These are phyloP conservation scores for Collybia nuda DNA, from an alignment of 768 basidiomycete species.

Conservation along the genomic window DNA sequence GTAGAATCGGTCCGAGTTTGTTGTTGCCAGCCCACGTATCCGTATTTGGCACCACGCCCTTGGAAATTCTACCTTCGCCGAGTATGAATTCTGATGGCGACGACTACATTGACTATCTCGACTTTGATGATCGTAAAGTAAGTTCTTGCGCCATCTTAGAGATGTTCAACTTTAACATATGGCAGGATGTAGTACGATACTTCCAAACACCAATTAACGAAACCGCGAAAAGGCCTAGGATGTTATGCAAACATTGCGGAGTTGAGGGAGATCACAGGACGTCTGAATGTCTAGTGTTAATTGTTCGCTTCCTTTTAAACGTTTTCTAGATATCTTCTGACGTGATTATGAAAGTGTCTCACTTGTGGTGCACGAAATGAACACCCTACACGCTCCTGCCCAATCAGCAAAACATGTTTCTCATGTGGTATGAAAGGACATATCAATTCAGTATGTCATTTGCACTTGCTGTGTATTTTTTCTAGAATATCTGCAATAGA, in stretches of 20 bases:
- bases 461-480: not conserved
- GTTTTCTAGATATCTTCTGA: not conserved
- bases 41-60: constrained; percentile 46
- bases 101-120: constrained; percentile 76
- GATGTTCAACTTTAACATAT: not conserved
- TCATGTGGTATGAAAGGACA: constrained; percentile 85
- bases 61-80: constrained; percentile 45
- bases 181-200: constrained; percentile 60
- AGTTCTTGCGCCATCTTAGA: constrained; percentile 12
- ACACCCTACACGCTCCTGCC: constrained; percentile 75
- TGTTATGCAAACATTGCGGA: constrained; percentile 77
- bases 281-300: constrained; percentile 64
- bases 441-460: constrained; percentile 55
- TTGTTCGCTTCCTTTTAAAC: constrained; percentile 46
- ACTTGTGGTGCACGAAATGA: constrained; percentile 83
- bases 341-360: constrained; percentile 51
- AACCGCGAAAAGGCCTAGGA: constrained; percentile 39
- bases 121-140: constrained; percentile 67
- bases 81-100: constrained; percentile 49
- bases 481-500: constrained; percentile 31
- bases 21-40: constrained; percentile 73
- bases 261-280: constrained; percentile 71
- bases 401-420: constrained; percentile 79
- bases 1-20: constrained; percentile 27
- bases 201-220: constrained; percentile 53